A percentile compares a stretch with the other conserved stretches of the same genome.
phyloP scores from a whole-genome alignment of 176 grass and related monocot genomes.

The Olyra latifolia region DNA sequence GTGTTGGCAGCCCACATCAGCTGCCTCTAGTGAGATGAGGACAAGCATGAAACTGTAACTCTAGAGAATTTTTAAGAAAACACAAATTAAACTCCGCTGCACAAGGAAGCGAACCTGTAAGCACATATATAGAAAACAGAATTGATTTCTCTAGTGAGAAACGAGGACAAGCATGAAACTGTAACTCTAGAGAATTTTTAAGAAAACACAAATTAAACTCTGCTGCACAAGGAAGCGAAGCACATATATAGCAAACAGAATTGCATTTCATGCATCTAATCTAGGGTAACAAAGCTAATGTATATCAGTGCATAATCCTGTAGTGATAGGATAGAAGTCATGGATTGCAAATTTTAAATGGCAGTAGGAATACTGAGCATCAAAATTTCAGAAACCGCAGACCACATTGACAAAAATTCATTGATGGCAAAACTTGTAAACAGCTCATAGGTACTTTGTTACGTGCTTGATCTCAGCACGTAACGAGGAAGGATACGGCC shows the following conservation, averaged over 20 bases:
- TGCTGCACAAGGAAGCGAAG: background rate
- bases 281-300: background rate
- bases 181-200: background rate
- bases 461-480: no score
- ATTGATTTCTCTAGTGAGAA: background rate
- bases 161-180: background rate
- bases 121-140: background rate
- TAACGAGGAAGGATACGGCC: no score
- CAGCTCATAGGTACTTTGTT: no score
- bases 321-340: background rate
- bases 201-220: background rate
- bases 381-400: slow-evolving; percentile 10
- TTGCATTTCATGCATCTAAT: background rate
- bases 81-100: background rate
- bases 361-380: background rate
- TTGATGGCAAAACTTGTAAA: background rate
- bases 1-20: background rate
- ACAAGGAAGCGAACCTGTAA: slow-evolving; percentile 10
- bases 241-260: background rate
- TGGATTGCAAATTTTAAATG: background rate
- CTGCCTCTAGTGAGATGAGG: background rate
- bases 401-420: background rate
- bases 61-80: background rate
- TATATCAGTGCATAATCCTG: background rate
- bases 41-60: background rate